A percentile compares a stretch with the other conserved stretches of the same genome.
These are phyloP conservation scores for Aspergillus campestris DNA, from an alignment of 495 filamentous ascomycete genomes.

Conservation along the genomic window DNA sequence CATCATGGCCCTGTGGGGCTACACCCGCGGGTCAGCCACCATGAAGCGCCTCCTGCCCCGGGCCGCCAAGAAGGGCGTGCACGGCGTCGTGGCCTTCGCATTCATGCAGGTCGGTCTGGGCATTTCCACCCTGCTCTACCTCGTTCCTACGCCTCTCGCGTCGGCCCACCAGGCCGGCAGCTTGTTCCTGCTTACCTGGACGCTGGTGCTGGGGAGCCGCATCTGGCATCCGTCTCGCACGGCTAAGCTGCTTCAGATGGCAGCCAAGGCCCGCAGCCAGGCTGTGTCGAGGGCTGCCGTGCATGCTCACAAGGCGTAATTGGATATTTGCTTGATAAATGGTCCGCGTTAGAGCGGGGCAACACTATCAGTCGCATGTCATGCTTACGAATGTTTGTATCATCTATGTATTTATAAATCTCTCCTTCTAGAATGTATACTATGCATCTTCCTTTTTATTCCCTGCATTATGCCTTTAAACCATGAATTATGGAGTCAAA, in stretches of 20 bases:
- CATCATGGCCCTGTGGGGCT: constrained; percentile 68
- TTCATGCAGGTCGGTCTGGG: constrained; percentile 76
- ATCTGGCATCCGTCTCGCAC: constrained; percentile 46
- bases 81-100: constrained; percentile 75
- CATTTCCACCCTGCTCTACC: constrained; percentile 83
- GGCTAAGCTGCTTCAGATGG: constrained; percentile 40
- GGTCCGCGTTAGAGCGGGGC: no score
- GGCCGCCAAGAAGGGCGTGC: constrained; percentile 58
- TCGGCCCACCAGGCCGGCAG: constrained; percentile 90
- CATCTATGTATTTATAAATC: constrained; percentile 5
- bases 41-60: constrained; percentile 57
- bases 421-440: constrained; percentile 14
- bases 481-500: no score
- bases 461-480: neutral
- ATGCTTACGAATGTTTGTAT: neutral
- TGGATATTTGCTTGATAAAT: no score
- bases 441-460: constrained; percentile 3
- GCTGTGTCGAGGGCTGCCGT: constrained; percentile 18
- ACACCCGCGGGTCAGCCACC: constrained; percentile 54
- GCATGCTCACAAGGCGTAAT: constrained; percentile 26
- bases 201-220: constrained; percentile 62
- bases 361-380: neutral
- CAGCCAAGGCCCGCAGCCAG: constrained; percentile 28
- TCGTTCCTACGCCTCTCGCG: constrained; percentile 81
- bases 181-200: constrained; percentile 75